phyloP scores from a whole-genome alignment of 805 yeast genomes.

The Yarrowia sp. region DNA sequence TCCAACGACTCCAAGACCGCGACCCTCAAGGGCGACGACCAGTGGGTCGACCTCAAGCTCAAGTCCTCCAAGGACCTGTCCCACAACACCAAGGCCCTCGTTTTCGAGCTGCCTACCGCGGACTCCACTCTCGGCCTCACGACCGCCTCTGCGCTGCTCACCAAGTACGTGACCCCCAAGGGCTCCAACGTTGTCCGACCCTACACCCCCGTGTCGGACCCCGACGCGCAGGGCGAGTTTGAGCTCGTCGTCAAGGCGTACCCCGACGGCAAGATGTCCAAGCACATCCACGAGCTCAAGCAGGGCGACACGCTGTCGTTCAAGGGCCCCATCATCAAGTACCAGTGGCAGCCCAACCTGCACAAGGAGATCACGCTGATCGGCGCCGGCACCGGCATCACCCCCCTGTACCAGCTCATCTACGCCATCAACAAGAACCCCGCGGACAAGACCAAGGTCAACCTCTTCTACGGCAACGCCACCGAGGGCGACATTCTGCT shows the following conservation, averaged over 20 bases:
- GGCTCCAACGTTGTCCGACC: slow-evolving; percentile 84
- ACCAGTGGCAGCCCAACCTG: slow-evolving; percentile 86
- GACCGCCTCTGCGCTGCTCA: slow-evolving; percentile 74
- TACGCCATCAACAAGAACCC: slow-evolving; percentile 76
- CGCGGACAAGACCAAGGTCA: slow-evolving; percentile 82
- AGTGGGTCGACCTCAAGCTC: slow-evolving; percentile 37
- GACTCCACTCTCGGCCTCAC: slow-evolving; percentile 73
- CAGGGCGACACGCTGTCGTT: slow-evolving; percentile 79
- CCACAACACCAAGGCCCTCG: slow-evolving; percentile 55
- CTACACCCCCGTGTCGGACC: slow-evolving; percentile 77
- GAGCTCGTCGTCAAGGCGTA: slow-evolving; percentile 83
- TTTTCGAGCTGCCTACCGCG: slow-evolving; percentile 63
- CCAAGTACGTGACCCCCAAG: slow-evolving; percentile 73
- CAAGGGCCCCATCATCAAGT: slow-evolving; percentile 92
- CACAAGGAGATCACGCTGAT: slow-evolving; percentile 75
- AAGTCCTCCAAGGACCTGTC: slow-evolving; percentile 32
- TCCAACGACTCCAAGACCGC: slow-evolving; percentile 33
- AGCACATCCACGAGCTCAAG: slow-evolving; percentile 67
- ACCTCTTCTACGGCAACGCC: slow-evolving; percentile 76
- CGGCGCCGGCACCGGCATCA: slow-evolving; percentile 97
- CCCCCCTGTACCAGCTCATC: slow-evolving; percentile 88
- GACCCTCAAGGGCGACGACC: slow-evolving; percentile 34
- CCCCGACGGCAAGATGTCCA: slow-evolving; percentile 79
- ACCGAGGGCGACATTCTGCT: slow-evolving; percentile 77
- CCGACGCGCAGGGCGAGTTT: slow-evolving; percentile 66